phyloP scores from a whole-genome alignment of 441 rosid species.

The Gossypium schwendimanii region DNA sequence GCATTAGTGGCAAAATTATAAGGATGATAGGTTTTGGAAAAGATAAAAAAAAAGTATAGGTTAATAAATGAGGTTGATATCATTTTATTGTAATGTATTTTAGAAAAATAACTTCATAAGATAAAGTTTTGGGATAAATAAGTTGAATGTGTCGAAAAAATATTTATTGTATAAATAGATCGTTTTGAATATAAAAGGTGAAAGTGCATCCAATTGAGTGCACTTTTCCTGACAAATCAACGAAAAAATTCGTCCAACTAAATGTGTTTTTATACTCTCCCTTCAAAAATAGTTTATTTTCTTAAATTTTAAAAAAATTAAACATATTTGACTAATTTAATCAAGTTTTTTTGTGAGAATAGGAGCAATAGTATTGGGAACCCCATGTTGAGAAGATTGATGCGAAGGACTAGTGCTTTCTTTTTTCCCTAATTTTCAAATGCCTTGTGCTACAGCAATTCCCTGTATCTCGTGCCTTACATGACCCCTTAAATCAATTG shows the following conservation, averaged over 20 bases:
- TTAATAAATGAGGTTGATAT: background rate
- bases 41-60: background rate
- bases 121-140: too few species aligned
- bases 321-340: background rate
- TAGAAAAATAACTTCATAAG: background rate
- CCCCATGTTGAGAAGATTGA: slow-evolving; percentile 11
- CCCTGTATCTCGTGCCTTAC: background rate
- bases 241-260: too few species aligned
- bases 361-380: background rate
- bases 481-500: slow-evolving; percentile 14
- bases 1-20: background rate
- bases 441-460: background rate
- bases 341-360: background rate
- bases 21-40: background rate
- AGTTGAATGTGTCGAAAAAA: too few species aligned
- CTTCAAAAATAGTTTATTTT: too few species aligned
- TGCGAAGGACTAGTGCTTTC: background rate
- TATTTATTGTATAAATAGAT: too few species aligned
- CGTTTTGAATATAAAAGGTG: too few species aligned
- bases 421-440: background rate
- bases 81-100: background rate
- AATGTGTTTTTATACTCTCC: too few species aligned
- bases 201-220: accelerated
- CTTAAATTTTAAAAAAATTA: too few species aligned
- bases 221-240: too few species aligned